Evolutionary conservation across 371 early-diverging fungal species (phyloP), one percentile per base, ranked within the genome.

Genomic region (Rhizopus delemar): DNA sequence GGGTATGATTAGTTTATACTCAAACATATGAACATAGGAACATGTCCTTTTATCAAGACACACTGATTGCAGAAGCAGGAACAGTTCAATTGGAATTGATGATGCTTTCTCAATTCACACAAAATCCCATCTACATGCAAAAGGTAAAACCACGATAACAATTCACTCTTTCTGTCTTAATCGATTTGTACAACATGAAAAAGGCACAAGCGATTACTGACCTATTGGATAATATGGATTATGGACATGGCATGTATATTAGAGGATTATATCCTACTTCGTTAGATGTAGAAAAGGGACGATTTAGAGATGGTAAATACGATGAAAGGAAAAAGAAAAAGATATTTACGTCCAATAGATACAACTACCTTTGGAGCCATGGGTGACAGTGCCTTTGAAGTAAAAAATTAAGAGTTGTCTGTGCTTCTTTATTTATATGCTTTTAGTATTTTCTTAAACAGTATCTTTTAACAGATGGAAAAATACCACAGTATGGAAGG

Each of bases 61-160:
- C 69, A 13, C 56, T 75, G 11, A 52, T 94, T 31, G 96, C 96
- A 2, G 95, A 95, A 56, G 86, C 92, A 12, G 95, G 94, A 4
- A 88, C 95, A 0, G 69, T 97, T 22, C 83, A 94, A 51, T 68
- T 98, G 35, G 98, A 98, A 73, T 93, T 93, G 66, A 86, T 90
- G 46, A 77, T 86, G 41, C 77, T 97, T 31, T 84, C 89, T 4
- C 69, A 86, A 34, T 77, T 93, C 41, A 90, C 93, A 0, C 82
- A 85, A 1, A 77, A 92, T 51, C 71, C 78, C 8, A 62, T 73
- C 4, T 91, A 85, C 61, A 77, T 79, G 9, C 54, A 82, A 63
- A 84, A 79, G 79, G 87, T 81, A 72, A 43, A 52, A 13, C 4
- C 29, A 39, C 16, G n/a, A 22, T 36, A 38, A 31, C 35, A 32